A percentile compares a stretch with the other conserved stretches of the same genome.
Evolutionary conservation across 2,329 filamentous ascomycete genomes (phyloP).

Genomic region (Bipolaris cookei): DNA sequence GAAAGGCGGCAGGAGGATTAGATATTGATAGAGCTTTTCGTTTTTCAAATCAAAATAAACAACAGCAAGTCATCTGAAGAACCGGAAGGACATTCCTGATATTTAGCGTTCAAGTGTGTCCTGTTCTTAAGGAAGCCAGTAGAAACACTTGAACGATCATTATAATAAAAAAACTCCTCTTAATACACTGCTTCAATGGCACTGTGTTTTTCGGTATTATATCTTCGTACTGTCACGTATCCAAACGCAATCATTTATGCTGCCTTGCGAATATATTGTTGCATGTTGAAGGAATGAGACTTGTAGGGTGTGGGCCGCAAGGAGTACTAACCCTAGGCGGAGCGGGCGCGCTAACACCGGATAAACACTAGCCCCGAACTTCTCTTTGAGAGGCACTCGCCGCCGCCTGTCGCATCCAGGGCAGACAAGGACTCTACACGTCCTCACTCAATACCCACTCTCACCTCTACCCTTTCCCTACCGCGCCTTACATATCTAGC

Average conservation of each 20-base stretch:
- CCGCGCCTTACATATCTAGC: conserved; percentile 11
- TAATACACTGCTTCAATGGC: no score
- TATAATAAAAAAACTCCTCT: no score
- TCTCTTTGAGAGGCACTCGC: conserved; percentile 35
- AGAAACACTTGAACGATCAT: no score
- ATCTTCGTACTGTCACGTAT: no score
- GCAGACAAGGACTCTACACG: conserved; percentile 27
- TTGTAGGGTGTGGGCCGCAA: neutral
- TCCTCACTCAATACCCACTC: conserved; percentile 16
- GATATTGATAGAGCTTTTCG: conserved; percentile 12
- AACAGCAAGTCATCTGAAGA: no score
- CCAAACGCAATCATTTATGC: neutral
- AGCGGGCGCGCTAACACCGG: conserved; percentile 6
- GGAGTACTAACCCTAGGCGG: neutral
- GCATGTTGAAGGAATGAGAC: neutral
- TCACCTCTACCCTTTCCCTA: neutral
- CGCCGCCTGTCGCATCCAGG: conserved; percentile 27
- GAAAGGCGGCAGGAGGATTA: conserved; percentile 20
- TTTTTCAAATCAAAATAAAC: no score
- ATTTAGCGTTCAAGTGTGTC: no score
- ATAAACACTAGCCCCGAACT: conserved; percentile 8
- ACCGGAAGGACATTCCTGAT: no score
- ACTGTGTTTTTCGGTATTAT: no score
- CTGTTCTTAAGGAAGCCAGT: no score
- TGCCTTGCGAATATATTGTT: neutral